Evolutionary conservation across 2,329 filamentous ascomycete species (phyloP).

Genomic region (Juglanconis oblonga): DNA sequence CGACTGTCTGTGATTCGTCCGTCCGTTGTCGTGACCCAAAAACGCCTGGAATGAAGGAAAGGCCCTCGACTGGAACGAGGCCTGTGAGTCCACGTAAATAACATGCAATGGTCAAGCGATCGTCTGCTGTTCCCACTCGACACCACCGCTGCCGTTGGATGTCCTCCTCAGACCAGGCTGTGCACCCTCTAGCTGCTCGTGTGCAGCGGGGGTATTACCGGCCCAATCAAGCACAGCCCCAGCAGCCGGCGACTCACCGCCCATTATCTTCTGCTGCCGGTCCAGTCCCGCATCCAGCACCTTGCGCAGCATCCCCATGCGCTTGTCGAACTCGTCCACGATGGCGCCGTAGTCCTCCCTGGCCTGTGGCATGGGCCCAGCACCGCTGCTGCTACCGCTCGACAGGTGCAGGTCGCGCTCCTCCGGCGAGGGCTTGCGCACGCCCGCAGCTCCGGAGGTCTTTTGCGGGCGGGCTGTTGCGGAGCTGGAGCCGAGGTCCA

Average conservation of each 20-base stretch:
- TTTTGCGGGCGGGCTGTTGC: background rate
- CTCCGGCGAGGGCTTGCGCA: constrained; percentile 25
- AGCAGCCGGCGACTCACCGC: constrained; percentile 8
- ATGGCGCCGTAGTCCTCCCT: constrained; percentile 44
- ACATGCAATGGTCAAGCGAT: background rate
- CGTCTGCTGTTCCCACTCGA: background rate
- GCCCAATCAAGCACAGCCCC: background rate
- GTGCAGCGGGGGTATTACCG: background rate
- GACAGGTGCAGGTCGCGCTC: constrained; percentile 9
- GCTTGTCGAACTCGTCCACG: constrained; percentile 55
- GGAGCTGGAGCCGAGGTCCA: constrained; percentile 29
- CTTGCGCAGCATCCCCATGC: constrained; percentile 53
- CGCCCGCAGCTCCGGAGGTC: constrained; percentile 5
- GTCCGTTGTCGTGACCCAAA: background rate
- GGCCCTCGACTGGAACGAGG: background rate
- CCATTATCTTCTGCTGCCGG: constrained; percentile 32
- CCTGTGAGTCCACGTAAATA: background rate
- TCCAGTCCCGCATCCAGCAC: constrained; percentile 52
- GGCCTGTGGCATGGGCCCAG: background rate
- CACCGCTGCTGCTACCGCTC: background rate
- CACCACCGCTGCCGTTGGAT: background rate
- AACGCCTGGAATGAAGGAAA: background rate
- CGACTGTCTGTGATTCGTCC: too few relatives aligned
- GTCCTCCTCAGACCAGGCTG: background rate
- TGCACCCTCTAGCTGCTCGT: background rate